These are phyloP conservation scores for Coemansia sp. DNA, from an alignment of 192 early-diverging fungal species.

Conservation along the genomic window DNA sequence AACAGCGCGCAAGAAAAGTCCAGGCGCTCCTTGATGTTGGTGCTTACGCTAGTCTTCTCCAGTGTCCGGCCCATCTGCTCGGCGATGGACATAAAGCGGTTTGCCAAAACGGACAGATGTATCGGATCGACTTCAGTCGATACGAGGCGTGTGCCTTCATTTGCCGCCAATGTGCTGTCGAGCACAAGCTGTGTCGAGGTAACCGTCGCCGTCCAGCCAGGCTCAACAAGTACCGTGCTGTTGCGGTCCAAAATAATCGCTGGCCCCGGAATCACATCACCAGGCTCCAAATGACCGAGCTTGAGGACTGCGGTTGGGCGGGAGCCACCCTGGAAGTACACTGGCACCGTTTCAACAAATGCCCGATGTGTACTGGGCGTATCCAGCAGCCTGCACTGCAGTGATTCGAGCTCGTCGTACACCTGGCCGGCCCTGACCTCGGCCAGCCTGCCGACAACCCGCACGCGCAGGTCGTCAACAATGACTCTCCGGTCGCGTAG, in stretches of 20 bases:
- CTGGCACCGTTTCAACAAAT: slow-evolving; percentile 48
- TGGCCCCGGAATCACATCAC: slow-evolving; percentile 74
- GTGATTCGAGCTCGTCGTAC: slow-evolving; percentile 50
- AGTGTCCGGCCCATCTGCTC: slow-evolving; percentile 96
- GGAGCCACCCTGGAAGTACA: slow-evolving; percentile 80
- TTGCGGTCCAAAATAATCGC: slow-evolving; percentile 87
- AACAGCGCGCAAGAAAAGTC: slow-evolving; percentile 98
- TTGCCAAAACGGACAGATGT: slow-evolving; percentile 84
- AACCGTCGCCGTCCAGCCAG: slow-evolving; percentile 68
- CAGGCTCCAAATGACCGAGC: slow-evolving; percentile 60
- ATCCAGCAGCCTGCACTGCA: not conserved
- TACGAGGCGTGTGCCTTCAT: not conserved
- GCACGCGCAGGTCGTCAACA: slow-evolving; percentile 90
- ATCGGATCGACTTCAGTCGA: slow-evolving; percentile 74
- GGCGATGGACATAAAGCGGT: slow-evolving; percentile 97
- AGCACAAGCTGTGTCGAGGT: slow-evolving; percentile 65
- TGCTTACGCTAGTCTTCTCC: slow-evolving; percentile 90
- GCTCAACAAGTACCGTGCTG: slow-evolving; percentile 84
- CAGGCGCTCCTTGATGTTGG: slow-evolving; percentile 97
- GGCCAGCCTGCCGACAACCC: slow-evolving; percentile 63
- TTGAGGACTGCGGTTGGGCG: slow-evolving; percentile 67
- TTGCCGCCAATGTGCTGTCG: slow-evolving; percentile 1
- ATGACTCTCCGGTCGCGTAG: slow-evolving; percentile 75
- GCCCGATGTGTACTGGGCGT: slow-evolving; percentile 10
- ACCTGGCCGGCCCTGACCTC: slow-evolving; percentile 28